phyloP scores from a whole-genome alignment of 2,329 filamentous ascomycete species.

The Aspergillus versicolor region DNA sequence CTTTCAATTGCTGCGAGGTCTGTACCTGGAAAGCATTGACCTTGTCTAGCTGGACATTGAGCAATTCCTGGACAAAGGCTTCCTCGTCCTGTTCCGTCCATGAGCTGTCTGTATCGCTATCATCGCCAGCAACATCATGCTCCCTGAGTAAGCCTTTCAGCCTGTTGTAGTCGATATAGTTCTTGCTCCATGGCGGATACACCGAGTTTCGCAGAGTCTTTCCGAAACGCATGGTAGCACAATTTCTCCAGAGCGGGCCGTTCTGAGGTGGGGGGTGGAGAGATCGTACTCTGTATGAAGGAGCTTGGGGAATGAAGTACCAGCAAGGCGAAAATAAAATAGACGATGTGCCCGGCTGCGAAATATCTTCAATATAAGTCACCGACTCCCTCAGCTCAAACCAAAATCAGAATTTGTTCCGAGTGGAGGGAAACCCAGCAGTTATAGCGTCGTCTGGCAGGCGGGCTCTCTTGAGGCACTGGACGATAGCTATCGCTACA shows the following conservation, averaged over 20 bases:
- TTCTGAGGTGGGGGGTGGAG: neutral
- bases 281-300: neutral
- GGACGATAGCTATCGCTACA: conserved; percentile 4
- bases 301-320: neutral
- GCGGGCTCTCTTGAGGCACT: neutral
- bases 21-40: conserved; percentile 85
- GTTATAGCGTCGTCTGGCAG: conserved; percentile 1
- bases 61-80: conserved; percentile 88
- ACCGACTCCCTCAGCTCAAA: neutral
- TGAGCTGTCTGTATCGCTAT: conserved; percentile 53
- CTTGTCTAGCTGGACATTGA: conserved; percentile 93
- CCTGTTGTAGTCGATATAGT: conserved; percentile 95
- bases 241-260: neutral
- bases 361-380: neutral
- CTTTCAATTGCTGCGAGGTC: conserved; percentile 76
- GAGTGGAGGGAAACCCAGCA: neutral
- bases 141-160: conserved; percentile 88
- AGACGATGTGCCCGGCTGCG: neutral
- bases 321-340: neutral
- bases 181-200: conserved; percentile 84
- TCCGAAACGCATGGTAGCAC: conserved; percentile 78
- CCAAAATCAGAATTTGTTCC: neutral
- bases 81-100: conserved; percentile 97
- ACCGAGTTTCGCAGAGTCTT: conserved; percentile 77
- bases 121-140: conserved; percentile 54